Conservation (phyloP, 2,329 filamentous ascomycete species). For the Pezicula neosporulosa region DNA sequence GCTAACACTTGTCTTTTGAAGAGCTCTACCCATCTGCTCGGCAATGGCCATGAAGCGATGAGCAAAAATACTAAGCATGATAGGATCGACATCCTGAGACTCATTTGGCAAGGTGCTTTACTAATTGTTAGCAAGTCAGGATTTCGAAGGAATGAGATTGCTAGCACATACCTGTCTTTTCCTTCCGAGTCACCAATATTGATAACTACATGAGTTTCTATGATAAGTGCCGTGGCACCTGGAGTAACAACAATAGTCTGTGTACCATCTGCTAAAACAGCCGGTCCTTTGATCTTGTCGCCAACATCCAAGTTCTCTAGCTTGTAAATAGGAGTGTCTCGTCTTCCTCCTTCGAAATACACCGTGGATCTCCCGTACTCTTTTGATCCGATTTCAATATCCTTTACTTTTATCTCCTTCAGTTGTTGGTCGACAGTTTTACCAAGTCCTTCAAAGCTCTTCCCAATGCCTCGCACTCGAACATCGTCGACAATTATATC, state of each 20-base stretch:
- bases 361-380: slow-evolving; percentile 65
- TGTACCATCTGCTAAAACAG: slow-evolving; percentile 81
- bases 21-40: slow-evolving; percentile 76
- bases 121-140: not conserved
- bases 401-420: slow-evolving; percentile 60
- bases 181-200: slow-evolving; percentile 63
- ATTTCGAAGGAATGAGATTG: not conserved
- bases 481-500: slow-evolving; percentile 92
- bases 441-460: slow-evolving; percentile 75
- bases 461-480: slow-evolving; percentile 82
- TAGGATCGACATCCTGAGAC: slow-evolving; percentile 62
- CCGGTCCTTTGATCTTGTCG: slow-evolving; percentile 72
- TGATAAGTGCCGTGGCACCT: slow-evolving; percentile 68
- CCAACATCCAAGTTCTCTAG: slow-evolving; percentile 71
- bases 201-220: slow-evolving; percentile 86
- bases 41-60: slow-evolving; percentile 85
- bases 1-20: slow-evolving; percentile 77
- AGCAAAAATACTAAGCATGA: slow-evolving; percentile 74
- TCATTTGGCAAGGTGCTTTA: slow-evolving; percentile 14
- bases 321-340: slow-evolving; percentile 79
- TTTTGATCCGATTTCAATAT: slow-evolving; percentile 42
- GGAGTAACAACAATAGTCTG: slow-evolving; percentile 92
- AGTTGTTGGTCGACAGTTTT: slow-evolving; percentile 84
- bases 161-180: slow-evolving; percentile 35
- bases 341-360: slow-evolving; percentile 80